A percentile compares a stretch with the other conserved stretches of the same genome.
These are phyloP conservation scores for Lycium barbarum DNA, from an alignment of 257 asterid genomes.

Conservation along the genomic window DNA sequence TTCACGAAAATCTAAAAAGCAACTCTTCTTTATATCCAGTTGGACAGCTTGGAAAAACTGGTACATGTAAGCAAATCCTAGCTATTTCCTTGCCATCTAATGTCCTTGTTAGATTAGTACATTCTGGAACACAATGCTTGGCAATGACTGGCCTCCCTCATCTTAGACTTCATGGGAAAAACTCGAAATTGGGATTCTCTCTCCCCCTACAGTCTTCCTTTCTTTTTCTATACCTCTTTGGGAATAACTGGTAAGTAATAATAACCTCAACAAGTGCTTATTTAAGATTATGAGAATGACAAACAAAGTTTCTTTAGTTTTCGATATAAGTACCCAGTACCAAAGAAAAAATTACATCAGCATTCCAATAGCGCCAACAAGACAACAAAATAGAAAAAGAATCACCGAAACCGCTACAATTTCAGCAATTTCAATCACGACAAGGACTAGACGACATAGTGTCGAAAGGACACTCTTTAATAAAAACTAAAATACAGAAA, in stretches of 20 bases:
- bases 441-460: not conserved
- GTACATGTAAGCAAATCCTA: not conserved
- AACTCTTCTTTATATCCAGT: slow-evolving; percentile 12
- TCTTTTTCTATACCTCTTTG: too few relatives aligned
- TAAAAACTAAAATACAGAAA: not conserved
- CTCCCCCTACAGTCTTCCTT: too few relatives aligned
- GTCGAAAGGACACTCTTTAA: not conserved
- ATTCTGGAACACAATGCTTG: not conserved
- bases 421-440: slow-evolving; percentile 2
- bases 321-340: not conserved
- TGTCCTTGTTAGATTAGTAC: not conserved
- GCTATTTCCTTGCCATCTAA: not conserved
- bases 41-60: slow-evolving; percentile 4
- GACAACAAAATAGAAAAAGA: not conserved
- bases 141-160: slow-evolving; percentile 11
- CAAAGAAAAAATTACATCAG: not conserved
- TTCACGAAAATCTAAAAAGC: not conserved
- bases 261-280: too few relatives aligned
- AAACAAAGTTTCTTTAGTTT: not conserved
- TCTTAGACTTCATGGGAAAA: not conserved
- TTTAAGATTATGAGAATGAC: not conserved
- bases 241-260: too few relatives aligned
- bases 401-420: not conserved
- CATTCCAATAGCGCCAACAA: not conserved
- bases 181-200: not conserved